phyloP scores from a whole-genome alignment of 768 basidiomycete genomes.

The Podaxis sp. region DNA sequence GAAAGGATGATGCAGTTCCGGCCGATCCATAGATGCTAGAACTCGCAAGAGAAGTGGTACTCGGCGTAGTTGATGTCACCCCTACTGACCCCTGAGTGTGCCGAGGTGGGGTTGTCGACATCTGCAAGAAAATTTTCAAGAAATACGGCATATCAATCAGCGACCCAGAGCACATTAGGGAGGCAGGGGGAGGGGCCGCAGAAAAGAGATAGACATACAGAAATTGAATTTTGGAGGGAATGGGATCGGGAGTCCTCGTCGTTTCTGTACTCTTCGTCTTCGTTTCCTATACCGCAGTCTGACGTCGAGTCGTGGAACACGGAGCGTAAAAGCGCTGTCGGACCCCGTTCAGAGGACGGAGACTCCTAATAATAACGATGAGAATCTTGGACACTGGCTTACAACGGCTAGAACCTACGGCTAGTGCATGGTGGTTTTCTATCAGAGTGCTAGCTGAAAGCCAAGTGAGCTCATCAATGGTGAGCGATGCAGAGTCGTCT shows the following conservation, averaged over 20 bases:
- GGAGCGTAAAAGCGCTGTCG: not conserved
- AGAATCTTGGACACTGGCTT: not conserved
- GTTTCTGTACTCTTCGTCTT: not conserved
- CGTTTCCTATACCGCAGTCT: not conserved
- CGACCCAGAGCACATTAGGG: not conserved
- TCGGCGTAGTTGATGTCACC: conserved; percentile 7
- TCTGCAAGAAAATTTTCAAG: conserved; percentile 6
- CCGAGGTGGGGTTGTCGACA: not conserved
- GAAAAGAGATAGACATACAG: conserved; percentile 1
- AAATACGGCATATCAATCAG: not conserved
- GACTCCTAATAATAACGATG: conserved; percentile 1
- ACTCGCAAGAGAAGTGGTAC: conserved; percentile 2
- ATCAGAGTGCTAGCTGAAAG: conserved; percentile 37
- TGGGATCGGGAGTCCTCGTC: not conserved
- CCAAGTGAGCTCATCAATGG: conserved; percentile 51
- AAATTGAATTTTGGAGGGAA: not conserved
- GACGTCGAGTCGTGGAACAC: conserved; percentile 2
- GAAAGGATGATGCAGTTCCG: conserved; percentile 5
- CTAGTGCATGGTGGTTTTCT: conserved; percentile 13
- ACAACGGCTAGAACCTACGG: not conserved
- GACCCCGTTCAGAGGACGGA: conserved; percentile 1
- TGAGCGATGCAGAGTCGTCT: conserved; percentile 31
- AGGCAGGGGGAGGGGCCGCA: not conserved
- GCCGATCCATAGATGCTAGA: not conserved
- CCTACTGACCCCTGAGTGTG: not conserved